Base-by-base conservation (phyloP, 2,329 filamentous ascomycete genomes). In the Neopestalotiopsis sp. region DNA sequence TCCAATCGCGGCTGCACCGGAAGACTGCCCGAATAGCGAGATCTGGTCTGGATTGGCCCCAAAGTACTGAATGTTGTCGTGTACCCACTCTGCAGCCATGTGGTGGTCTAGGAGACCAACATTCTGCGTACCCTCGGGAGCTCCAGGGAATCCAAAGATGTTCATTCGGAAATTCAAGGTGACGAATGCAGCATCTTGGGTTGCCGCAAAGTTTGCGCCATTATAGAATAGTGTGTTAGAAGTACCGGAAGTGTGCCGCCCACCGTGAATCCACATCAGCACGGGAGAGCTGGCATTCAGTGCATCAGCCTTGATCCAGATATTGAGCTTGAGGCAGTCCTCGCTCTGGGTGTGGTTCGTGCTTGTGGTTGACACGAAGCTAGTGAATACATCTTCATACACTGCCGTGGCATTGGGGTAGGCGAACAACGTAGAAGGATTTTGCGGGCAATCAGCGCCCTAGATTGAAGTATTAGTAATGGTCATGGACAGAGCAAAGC, bases 111-210 rank as follows among this genome's bases (percentile, higher is more conserved):
- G 65, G 5, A 77, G 69, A 14, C 76, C 74, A 24, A 73, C 75
- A 65, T 78, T 78, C 14, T 76, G 76, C n/a, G 76, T 76, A 53
- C 68, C 72, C 9, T 74, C 73, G n/a, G 76, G 75, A 28, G 75
- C 73, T 14, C 73, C 74, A 1, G 75, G 70, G 61, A 71, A 76
- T 7, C 74, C 74, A 30, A 76, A 74, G 4, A 53, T 57, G 32
- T 65, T 61, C 38, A 75, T 62, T 10, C 74, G 73, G 63, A 75
- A 75, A 69, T 75, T 76, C 40, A 75, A 49, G 2, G 72, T 74
- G 2, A 75, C 74, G 5, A 76, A 70, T 10, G 74, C 66, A 53
- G 72, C 72, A n/a, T 73, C 73, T 38, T 74, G 71, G 34, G 42
- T 17, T n/a, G 67, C 66, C 4, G 70, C 74, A 20, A 76, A 67